Percentiles rank a stretch among this genome's conserved stretches.
These are phyloP conservation scores for Exophiala viscosa DNA, from an alignment of 2,329 filamentous ascomycete species.

Conservation along the genomic window DNA sequence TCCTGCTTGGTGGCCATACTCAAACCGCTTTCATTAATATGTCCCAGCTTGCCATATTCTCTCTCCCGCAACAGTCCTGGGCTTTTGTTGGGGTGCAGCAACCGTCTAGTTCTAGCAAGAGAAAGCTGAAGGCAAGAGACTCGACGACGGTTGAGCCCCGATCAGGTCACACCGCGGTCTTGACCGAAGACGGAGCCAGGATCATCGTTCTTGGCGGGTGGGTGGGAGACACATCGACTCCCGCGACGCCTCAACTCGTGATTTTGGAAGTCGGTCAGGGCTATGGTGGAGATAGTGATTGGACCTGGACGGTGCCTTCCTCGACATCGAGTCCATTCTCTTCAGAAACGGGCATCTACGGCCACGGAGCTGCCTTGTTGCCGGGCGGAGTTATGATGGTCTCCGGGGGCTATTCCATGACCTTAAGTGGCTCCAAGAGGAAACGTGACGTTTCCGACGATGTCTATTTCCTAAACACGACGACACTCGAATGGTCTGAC, in stretches of 20 bases:
- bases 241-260: conserved; percentile 77
- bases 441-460: conserved; percentile 38
- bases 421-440: conserved; percentile 35
- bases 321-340: conserved; percentile 39
- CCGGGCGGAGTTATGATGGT: conserved; percentile 61
- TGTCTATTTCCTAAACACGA: conserved; percentile 57
- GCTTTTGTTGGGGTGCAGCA: conserved; percentile 67
- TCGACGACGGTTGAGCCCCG: conserved; percentile 65
- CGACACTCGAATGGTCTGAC: conserved; percentile 56
- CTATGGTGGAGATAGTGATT: conserved; percentile 55
- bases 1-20: conserved; percentile 83
- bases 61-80: conserved; percentile 81
- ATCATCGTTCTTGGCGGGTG: conserved; percentile 83
- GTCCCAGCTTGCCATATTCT: conserved; percentile 84
- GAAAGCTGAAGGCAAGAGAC: conserved; percentile 47
- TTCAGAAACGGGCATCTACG: conserved; percentile 52
- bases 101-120: conserved; percentile 40
- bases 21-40: conserved; percentile 84
- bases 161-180: conserved; percentile 81
- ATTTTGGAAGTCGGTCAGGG: conserved; percentile 71
- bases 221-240: conserved; percentile 74
- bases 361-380: conserved; percentile 60
- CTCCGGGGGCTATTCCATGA: conserved; percentile 55
- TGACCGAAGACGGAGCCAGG: conserved; percentile 73
- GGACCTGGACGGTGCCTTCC: conserved; percentile 43